Percentiles rank a stretch among this genome's conserved stretches.
Conservation (phyloP, 257 asterid genomes). For the Jacaranda copaia region DNA sequence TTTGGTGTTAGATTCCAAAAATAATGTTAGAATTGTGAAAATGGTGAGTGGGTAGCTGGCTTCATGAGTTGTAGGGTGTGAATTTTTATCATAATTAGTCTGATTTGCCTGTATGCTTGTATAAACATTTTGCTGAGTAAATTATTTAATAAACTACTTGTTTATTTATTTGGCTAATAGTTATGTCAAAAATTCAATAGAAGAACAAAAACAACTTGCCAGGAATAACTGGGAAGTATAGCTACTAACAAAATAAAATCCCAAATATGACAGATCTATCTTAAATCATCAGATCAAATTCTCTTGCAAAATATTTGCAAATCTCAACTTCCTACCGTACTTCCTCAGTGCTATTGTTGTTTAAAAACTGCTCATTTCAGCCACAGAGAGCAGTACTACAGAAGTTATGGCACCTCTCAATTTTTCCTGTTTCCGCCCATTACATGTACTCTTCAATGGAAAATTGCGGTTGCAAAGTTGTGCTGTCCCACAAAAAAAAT, state of each 20-base stretch:
- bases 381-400: neutral
- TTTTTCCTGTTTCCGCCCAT: conserved; percentile 12
- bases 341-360: too few species aligned
- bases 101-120: conserved; percentile 38
- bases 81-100: conserved; percentile 25
- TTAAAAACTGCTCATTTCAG: too few species aligned
- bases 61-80: conserved; percentile 25
- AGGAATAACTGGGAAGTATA: too few species aligned
- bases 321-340: too few species aligned
- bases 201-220: too few species aligned
- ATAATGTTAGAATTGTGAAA: conserved; percentile 36
- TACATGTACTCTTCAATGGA: conserved; percentile 3
- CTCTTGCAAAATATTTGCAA: neutral
- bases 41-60: conserved; percentile 17
- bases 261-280: too few species aligned
- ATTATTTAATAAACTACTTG: conserved; percentile 35
- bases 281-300: neutral
- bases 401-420: conserved; percentile 24
- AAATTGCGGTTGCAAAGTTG: conserved; percentile 38
- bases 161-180: conserved; percentile 19
- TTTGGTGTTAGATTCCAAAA: conserved; percentile 37
- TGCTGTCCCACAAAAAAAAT: neutral
- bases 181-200: neutral
- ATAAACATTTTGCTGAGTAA: conserved; percentile 31
- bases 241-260: neutral